Evolutionary conservation across 805 yeast genomes (phyloP).

Genomic region (Wickerhamomyces xylosicus): DNA sequence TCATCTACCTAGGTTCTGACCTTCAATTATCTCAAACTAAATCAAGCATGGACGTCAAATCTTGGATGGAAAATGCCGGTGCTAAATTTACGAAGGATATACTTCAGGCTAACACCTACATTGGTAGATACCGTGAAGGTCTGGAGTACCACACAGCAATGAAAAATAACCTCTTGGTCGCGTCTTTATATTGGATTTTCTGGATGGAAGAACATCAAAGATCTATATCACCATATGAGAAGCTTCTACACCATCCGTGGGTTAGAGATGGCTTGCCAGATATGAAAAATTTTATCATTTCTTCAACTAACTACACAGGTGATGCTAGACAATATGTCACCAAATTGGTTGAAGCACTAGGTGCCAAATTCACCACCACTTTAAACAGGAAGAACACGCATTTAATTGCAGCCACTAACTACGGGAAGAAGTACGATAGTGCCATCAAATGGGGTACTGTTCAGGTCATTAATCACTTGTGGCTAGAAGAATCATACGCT

Average conservation of each 20-base stretch:
- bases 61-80: constrained; percentile 40
- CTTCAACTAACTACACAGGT: constrained; percentile 78
- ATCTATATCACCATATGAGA: constrained; percentile 45
- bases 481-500: constrained; percentile 79
- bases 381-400: constrained; percentile 59
- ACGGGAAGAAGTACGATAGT: constrained; percentile 68
- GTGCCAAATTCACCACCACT: constrained; percentile 66
- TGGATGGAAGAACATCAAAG: constrained; percentile 44
- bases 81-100: constrained; percentile 32
- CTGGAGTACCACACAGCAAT: constrained; percentile 39
- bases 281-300: constrained; percentile 43
- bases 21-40: constrained; percentile 34
- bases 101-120: constrained; percentile 32
- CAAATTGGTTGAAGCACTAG: constrained; percentile 51
- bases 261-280: constrained; percentile 37
- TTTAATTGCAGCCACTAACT: constrained; percentile 54
- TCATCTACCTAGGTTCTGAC: constrained; percentile 45
- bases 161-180: constrained; percentile 33
- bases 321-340: constrained; percentile 71
- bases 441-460: constrained; percentile 56
- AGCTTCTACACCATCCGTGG: constrained; percentile 63
- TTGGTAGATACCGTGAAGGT: constrained; percentile 58
- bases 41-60: constrained; percentile 23
- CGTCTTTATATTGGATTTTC: constrained; percentile 70
- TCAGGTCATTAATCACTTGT: constrained; percentile 62